Conservation (phyloP, 2,329 filamentous ascomycete species). For the Fusarium brevicatenulatum region DNA sequence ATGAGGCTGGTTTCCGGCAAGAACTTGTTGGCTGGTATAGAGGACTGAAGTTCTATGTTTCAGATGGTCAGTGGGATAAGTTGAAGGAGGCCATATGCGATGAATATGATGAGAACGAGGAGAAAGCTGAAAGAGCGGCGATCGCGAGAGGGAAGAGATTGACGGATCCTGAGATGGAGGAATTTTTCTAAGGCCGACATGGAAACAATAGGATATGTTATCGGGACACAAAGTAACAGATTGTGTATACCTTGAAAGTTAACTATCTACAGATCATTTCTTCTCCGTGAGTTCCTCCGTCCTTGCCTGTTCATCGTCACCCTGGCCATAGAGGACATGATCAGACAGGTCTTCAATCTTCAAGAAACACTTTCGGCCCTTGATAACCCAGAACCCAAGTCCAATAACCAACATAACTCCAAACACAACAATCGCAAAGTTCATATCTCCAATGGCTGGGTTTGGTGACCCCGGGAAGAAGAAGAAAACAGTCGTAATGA, state of each 20-base stretch:
- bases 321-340: slow-evolving; percentile 13
- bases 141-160: neutral
- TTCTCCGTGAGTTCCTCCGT: neutral
- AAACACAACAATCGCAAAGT: slow-evolving; percentile 66
- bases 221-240: fast-evolving
- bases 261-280: neutral
- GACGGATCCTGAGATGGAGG: neutral
- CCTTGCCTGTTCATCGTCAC: neutral
- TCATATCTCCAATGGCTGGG: slow-evolving; percentile 61
- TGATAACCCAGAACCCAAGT: slow-evolving; percentile 60
- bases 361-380: slow-evolving; percentile 52
- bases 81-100: neutral
- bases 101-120: neutral
- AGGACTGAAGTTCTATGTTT: slow-evolving; percentile 3
- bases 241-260: fast-evolving
- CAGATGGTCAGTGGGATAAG: neutral
- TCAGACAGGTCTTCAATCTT: slow-evolving; percentile 41
- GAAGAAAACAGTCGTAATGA: slow-evolving; percentile 64
- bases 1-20: fast-evolving
- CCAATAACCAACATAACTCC: slow-evolving; percentile 63
- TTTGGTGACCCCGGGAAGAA: slow-evolving; percentile 60
- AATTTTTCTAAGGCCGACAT: neutral
- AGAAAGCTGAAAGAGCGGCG: fast-evolving
- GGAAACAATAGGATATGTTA: fast-evolving
- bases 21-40: slow-evolving; percentile 14